Evolutionary conservation across 2,329 filamentous ascomycete genomes (phyloP).

Genomic region (Phialocephala sp.): DNA sequence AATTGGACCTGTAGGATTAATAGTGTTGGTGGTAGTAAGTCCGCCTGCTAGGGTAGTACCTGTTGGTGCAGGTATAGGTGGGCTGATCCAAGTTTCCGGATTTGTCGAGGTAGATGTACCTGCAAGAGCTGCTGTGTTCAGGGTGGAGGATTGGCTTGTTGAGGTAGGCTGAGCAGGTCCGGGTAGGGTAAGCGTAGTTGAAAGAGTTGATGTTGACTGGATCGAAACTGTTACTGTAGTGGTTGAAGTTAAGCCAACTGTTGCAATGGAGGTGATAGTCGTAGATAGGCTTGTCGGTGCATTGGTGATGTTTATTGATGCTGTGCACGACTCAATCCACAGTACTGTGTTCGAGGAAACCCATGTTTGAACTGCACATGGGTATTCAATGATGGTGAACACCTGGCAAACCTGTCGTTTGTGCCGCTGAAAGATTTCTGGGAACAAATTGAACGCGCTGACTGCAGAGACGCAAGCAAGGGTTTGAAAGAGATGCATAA

Average conservation of each 20-base stretch:
- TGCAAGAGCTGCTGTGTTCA: neutral
- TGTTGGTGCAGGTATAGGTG: no score
- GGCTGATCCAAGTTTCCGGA: neutral
- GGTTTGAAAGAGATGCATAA: neutral
- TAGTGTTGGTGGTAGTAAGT: no score
- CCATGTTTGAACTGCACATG: neutral
- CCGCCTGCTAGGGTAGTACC: no score
- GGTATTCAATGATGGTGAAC: neutral
- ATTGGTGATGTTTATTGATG: neutral
- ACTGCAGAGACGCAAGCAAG: neutral
- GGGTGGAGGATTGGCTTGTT: neutral
- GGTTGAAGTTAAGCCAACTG: neutral
- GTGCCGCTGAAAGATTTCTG: neutral
- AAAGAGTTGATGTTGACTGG: neutral
- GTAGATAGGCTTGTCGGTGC: neutral
- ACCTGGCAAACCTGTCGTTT: neutral
- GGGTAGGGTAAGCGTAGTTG: neutral
- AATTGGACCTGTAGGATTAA: no score
- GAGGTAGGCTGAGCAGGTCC: neutral
- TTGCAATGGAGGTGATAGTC: neutral
- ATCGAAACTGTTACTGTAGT: neutral
- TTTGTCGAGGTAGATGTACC: neutral
- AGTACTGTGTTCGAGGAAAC: neutral
- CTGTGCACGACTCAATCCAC: neutral
- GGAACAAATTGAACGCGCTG: neutral